phyloP scores from a whole-genome alignment of 2,329 filamentous ascomycete species.

The Harringtonia lauricola region DNA sequence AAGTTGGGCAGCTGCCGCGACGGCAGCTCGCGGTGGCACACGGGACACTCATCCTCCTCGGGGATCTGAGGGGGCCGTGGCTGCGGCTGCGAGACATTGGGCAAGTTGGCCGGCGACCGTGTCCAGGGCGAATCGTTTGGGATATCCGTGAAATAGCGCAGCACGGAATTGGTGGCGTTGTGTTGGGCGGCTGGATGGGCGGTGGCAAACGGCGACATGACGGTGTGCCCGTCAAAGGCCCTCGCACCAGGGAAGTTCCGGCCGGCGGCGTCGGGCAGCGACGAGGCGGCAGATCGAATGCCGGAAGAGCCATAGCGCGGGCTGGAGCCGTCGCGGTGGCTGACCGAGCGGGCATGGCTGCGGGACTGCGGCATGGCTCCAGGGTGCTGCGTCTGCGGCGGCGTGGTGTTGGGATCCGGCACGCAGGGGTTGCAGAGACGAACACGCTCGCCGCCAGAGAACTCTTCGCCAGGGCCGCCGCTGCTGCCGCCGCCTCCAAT shows the following conservation, averaged over 20 bases:
- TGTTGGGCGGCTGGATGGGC: conserved; percentile 1
- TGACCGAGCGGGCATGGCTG: conserved; percentile 36
- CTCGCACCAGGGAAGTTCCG: too few species aligned
- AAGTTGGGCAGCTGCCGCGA: conserved; percentile 40
- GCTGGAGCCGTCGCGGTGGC: conserved; percentile 18
- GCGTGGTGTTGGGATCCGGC: conserved; percentile 48
- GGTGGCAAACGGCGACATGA: too few species aligned
- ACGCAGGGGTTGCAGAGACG: conserved; percentile 52
- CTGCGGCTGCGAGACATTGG: background rate
- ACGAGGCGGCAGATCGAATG: too few species aligned
- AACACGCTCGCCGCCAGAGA: conserved; percentile 45
- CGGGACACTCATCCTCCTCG: conserved; percentile 71
- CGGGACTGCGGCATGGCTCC: conserved; percentile 18
- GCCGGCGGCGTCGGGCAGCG: background rate
- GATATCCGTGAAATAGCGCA: too few species aligned
- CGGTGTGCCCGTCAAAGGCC: too few species aligned
- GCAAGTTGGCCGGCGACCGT: too few species aligned
- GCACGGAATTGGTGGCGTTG: conserved; percentile 8
- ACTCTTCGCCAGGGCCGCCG: too few species aligned
- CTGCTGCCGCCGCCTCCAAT: background rate
- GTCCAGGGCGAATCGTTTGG: too few species aligned
- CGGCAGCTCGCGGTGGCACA: conserved; percentile 64
- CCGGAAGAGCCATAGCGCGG: conserved; percentile 11
- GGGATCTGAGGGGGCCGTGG: conserved; percentile 36
- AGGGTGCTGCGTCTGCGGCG: conserved; percentile 32